Conservation (phyloP, 1,139 yeast species). For the Ogataea hybrid region DNA sequence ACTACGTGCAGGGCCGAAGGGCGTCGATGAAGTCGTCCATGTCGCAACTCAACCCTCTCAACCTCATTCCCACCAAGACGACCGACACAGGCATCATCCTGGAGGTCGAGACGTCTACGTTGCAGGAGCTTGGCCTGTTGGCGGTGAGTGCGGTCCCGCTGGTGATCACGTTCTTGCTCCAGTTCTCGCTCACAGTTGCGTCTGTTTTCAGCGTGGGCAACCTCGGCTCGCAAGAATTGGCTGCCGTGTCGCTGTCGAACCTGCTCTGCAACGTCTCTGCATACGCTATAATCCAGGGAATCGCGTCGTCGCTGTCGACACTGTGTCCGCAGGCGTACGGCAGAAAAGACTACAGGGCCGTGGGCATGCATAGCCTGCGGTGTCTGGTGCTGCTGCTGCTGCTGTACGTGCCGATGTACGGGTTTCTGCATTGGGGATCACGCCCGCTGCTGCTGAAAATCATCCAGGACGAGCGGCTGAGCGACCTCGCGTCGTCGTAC, state of each 20-base stretch:
- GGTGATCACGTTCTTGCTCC: constrained; percentile 71
- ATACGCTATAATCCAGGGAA: constrained; percentile 70
- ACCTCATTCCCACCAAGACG: constrained; percentile 22
- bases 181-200: constrained; percentile 80
- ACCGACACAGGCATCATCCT: constrained; percentile 30
- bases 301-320: constrained; percentile 72
- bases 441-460: constrained; percentile 43
- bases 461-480: constrained; percentile 50
- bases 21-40: constrained; percentile 26
- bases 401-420: constrained; percentile 54
- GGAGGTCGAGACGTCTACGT: constrained; percentile 46
- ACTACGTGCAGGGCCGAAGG: constrained; percentile 27
- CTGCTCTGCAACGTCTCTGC: constrained; percentile 78
- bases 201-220: constrained; percentile 83
- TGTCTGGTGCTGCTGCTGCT: constrained; percentile 59
- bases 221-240: constrained; percentile 74
- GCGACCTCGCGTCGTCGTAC: constrained; percentile 56
- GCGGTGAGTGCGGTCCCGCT: constrained; percentile 55
- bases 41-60: constrained; percentile 16
- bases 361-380: constrained; percentile 64
- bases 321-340: constrained; percentile 79
- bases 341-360: constrained; percentile 56
- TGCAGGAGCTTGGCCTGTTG: constrained; percentile 44
- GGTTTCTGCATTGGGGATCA: constrained; percentile 57
- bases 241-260: constrained; percentile 68